Evolutionary conservation across 2,329 filamentous ascomycete genomes (phyloP).

Genomic region (Grosmannia serpens): DNA sequence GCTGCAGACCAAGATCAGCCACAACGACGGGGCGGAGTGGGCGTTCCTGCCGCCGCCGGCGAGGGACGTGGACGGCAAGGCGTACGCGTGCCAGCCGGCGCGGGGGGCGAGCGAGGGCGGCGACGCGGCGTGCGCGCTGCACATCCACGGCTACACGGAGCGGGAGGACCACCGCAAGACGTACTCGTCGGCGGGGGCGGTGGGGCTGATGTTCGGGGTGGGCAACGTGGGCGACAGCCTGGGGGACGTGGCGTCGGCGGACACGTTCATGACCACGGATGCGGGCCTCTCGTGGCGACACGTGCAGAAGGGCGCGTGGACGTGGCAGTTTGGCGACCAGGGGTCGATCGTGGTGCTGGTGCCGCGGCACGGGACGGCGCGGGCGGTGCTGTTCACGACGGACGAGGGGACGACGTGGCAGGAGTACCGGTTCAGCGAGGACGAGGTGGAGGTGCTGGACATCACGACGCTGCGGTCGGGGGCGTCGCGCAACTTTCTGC

Average conservation of each 20-base stretch:
- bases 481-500: slow-evolving; percentile 77
- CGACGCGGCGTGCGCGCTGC: slow-evolving; percentile 64
- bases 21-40: slow-evolving; percentile 94
- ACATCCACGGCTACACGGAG: slow-evolving; percentile 94
- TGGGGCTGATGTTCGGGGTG: slow-evolving; percentile 81
- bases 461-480: slow-evolving; percentile 85
- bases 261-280: slow-evolving; percentile 85
- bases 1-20: slow-evolving; percentile 82
- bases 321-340: slow-evolving; percentile 93
- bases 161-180: slow-evolving; percentile 70
- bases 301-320: slow-evolving; percentile 77
- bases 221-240: slow-evolving; percentile 78
- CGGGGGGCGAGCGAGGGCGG: slow-evolving; percentile 33
- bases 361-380: slow-evolving; percentile 52
- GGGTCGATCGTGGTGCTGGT: slow-evolving; percentile 87
- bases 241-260: slow-evolving; percentile 53
- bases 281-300: slow-evolving; percentile 82
- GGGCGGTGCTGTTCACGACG: slow-evolving; percentile 34
- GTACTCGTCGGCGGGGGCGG: slow-evolving; percentile 76
- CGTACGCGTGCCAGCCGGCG: slow-evolving; percentile 48
- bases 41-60: slow-evolving; percentile 59
- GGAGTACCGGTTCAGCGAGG: slow-evolving; percentile 57
- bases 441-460: slow-evolving; percentile 61
- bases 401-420: slow-evolving; percentile 76
- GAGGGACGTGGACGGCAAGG: slow-evolving; percentile 58